These are phyloP conservation scores for Cicer bijugum DNA, from an alignment of 306 rosid genomes.

Conservation along the genomic window DNA sequence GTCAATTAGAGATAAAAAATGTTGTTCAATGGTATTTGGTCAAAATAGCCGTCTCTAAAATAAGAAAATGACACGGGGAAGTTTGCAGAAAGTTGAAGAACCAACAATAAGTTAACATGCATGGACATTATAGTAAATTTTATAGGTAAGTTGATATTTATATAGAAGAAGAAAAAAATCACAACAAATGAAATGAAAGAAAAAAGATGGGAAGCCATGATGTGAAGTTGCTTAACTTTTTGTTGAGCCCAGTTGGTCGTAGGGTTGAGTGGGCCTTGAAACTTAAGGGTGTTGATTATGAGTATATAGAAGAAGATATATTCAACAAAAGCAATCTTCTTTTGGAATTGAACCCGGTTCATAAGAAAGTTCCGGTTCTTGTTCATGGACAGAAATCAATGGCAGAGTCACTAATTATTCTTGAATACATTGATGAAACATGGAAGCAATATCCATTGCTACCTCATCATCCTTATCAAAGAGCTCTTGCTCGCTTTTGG, in stretches of 20 bases:
- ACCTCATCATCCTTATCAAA: constrained; percentile 47
- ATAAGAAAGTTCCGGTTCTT: constrained; percentile 44
- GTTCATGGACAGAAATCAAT: constrained; percentile 32
- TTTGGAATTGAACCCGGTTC: constrained; percentile 51
- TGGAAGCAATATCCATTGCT: constrained; percentile 47
- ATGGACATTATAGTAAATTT: background rate
- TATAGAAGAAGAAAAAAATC: background rate
- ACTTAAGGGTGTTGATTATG: constrained; percentile 45
- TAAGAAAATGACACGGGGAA: background rate
- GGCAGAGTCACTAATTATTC: constrained; percentile 47
- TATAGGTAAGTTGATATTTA: too few species aligned
- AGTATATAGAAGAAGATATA: constrained; percentile 54
- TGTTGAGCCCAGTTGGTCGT: constrained; percentile 41
- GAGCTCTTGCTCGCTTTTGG: constrained; percentile 50
- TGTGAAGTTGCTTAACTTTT: constrained; percentile 43
- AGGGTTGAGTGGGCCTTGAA: constrained; percentile 51
- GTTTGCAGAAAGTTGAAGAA: background rate
- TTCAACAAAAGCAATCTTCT: constrained; percentile 51
- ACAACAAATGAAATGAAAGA: background rate
- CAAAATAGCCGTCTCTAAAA: constrained; percentile 33
- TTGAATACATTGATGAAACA: constrained; percentile 44
- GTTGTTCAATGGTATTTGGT: constrained; percentile 11
- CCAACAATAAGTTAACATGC: background rate
- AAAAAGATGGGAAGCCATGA: constrained; percentile 41
- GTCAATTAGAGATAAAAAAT: background rate